Evolutionary conservation across 2,329 filamentous ascomycete genomes (phyloP).

Genomic region (Phyllachora maydis): DNA sequence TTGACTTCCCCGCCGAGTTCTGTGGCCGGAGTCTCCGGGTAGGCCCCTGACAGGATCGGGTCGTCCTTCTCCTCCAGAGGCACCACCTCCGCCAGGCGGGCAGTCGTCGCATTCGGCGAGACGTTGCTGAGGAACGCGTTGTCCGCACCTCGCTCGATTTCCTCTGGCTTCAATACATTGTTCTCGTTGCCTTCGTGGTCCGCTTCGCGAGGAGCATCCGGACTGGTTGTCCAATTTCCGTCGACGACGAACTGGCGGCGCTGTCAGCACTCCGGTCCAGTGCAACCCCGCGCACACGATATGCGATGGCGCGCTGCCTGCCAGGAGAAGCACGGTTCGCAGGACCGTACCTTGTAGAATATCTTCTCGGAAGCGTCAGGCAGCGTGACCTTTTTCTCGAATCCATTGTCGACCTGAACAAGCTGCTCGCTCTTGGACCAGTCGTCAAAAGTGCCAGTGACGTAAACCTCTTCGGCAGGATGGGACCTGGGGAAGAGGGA

Average conservation of each 20-base stretch:
- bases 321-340: too few species aligned
- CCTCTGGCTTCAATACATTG: constrained; percentile 66
- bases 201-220: constrained; percentile 59
- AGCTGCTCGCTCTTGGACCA: constrained; percentile 80
- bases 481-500: constrained; percentile 44
- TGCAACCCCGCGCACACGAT: too few species aligned
- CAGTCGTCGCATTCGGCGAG: constrained; percentile 50
- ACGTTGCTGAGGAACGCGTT: constrained; percentile 39
- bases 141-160: constrained; percentile 33
- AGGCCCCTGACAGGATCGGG: constrained; percentile 17
- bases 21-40: constrained; percentile 13
- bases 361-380: constrained; percentile 49
- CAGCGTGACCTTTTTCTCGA: constrained; percentile 65
- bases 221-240: constrained; percentile 72
- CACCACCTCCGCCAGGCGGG: constrained; percentile 40
- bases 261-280: too few species aligned
- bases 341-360: constrained; percentile 89
- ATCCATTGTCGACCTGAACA: constrained; percentile 50
- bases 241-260: constrained; percentile 98
- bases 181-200: constrained; percentile 76
- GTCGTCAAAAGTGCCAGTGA: constrained; percentile 88
- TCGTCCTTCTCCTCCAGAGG: constrained; percentile 41
- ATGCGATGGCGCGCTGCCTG: too few species aligned
- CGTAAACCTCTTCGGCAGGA: constrained; percentile 68
- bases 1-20: constrained; percentile 10